These are phyloP conservation scores for Cystobasidium ongulense DNA, from an alignment of 768 basidiomycete species.

Conservation along the genomic window DNA sequence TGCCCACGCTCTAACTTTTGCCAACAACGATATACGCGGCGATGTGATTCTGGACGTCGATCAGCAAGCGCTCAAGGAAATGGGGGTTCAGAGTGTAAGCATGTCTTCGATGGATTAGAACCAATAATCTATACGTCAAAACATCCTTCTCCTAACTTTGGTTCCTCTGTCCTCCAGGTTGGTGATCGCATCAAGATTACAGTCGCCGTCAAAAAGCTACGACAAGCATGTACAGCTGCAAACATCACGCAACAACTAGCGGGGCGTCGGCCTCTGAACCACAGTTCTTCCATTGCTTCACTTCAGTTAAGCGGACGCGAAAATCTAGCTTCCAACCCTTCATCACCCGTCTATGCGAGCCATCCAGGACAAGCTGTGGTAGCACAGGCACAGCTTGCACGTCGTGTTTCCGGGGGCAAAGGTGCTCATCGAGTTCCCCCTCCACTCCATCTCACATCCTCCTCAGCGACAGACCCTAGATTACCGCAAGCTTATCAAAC, in stretches of 20 bases:
- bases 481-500: slow-evolving; percentile 27
- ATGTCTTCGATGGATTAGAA: neutral
- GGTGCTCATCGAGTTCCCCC: slow-evolving; percentile 20
- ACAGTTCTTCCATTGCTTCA: neutral
- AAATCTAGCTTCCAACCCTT: slow-evolving; percentile 12
- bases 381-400: slow-evolving; percentile 14
- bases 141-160: too few species aligned
- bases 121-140: too few species aligned
- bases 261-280: neutral
- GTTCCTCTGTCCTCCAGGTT: slow-evolving; percentile 47
- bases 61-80: slow-evolving; percentile 74
- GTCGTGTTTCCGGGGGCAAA: slow-evolving; percentile 14
- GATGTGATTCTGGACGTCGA: slow-evolving; percentile 87
- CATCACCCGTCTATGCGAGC: slow-evolving; percentile 11
- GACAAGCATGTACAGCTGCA: slow-evolving; percentile 53
- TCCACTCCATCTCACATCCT: slow-evolving; percentile 9
- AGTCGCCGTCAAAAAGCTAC: slow-evolving; percentile 69
- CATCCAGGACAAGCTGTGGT: slow-evolving; percentile 4
- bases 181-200: slow-evolving; percentile 84
- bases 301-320: neutral
- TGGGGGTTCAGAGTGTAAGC: slow-evolving; percentile 61
- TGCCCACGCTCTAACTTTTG: slow-evolving; percentile 61
- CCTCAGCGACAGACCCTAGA: neutral
- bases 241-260: neutral
- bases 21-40: slow-evolving; percentile 79